Evolutionary conservation across 2,329 filamentous ascomycete genomes (phyloP).

Genomic region (Cercospora beticola): DNA sequence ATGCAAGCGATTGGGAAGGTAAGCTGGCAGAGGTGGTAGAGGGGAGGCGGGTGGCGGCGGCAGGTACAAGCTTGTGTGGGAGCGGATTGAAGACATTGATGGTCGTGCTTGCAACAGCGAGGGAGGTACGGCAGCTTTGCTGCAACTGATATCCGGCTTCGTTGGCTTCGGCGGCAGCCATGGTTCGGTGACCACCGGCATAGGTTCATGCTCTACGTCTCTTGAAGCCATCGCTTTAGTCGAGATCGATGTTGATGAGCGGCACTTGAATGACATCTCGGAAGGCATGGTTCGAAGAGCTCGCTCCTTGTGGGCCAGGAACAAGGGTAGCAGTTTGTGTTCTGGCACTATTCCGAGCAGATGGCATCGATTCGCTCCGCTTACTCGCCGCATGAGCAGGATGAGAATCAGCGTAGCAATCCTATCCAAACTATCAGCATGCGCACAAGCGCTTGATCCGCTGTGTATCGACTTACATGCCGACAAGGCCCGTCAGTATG

Average conservation of each 20-base stretch:
- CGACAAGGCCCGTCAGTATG: constrained; percentile 28
- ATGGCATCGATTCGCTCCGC: constrained; percentile 28
- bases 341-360: constrained; percentile 29
- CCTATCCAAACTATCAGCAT: constrained; percentile 16
- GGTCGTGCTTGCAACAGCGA: constrained; percentile 28
- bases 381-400: constrained; percentile 30
- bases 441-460: background rate
- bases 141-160: constrained; percentile 30
- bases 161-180: constrained; percentile 22
- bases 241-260: constrained; percentile 31
- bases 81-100: constrained; percentile 28
- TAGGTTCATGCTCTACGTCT: constrained; percentile 4
- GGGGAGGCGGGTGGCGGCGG: constrained; percentile 26
- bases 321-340: constrained; percentile 23
- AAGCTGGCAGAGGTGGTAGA: constrained; percentile 31
- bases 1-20: constrained; percentile 27
- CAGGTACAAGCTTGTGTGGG: constrained; percentile 21
- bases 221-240: constrained; percentile 17
- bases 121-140: constrained; percentile 19
- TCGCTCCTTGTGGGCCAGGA: constrained; percentile 25
- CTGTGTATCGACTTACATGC: constrained; percentile 25
- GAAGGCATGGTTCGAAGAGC: constrained; percentile 23
- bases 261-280: constrained; percentile 37
- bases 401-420: constrained; percentile 26
- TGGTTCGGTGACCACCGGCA: constrained; percentile 10